Conservation (phyloP, 73 alveolate genomes). For the Paramecium sexaurelia region DNA sequence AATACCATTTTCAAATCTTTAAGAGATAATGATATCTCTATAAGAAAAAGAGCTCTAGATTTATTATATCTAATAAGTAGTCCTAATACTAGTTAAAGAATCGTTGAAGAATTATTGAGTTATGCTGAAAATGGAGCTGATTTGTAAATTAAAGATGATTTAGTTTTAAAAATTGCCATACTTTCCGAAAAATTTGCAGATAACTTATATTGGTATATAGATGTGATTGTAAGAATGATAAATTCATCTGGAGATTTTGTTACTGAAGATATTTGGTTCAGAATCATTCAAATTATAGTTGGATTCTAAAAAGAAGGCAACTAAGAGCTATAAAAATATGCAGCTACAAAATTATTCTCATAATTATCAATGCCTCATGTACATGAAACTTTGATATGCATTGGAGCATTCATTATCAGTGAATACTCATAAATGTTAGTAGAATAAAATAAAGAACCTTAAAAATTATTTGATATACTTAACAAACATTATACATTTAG, state of each 20-base stretch:
- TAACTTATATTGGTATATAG: slow-evolving; percentile 96
- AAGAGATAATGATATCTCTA: slow-evolving; percentile 96
- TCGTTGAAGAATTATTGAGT: slow-evolving; percentile 93
- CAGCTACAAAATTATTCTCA: slow-evolving; percentile 86
- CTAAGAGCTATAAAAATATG: slow-evolving; percentile 86
- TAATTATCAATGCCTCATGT: slow-evolving; percentile 84
- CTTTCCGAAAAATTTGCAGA: slow-evolving; percentile 97
- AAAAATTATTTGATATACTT: slow-evolving; percentile 79
- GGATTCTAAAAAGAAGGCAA: slow-evolving; percentile 97
- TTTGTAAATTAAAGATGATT: slow-evolving; percentile 94
- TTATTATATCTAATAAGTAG: slow-evolving; percentile 91
- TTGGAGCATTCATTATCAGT: slow-evolving; percentile 92
- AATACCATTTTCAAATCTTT: slow-evolving; percentile 85
- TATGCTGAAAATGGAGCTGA: slow-evolving; percentile 94
- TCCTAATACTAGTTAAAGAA: slow-evolving; percentile 86
- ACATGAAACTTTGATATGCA: slow-evolving; percentile 94
- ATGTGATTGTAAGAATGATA: slow-evolving; percentile 93
- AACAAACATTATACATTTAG: slow-evolving; percentile 84
- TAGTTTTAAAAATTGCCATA: slow-evolving; percentile 96
- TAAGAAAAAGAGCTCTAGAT: slow-evolving; percentile 97
- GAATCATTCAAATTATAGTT: slow-evolving; percentile 94
- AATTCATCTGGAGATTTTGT: slow-evolving; percentile 98
- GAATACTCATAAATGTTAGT: slow-evolving; percentile 89
- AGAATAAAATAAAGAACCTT: slow-evolving; percentile 74
- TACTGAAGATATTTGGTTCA: slow-evolving; percentile 94